Percentiles rank a stretch among this genome's conserved stretches.
These are phyloP conservation scores for Adansonia grandidieri DNA, from an alignment of 441 rosid genomes.

Conservation along the genomic window DNA sequence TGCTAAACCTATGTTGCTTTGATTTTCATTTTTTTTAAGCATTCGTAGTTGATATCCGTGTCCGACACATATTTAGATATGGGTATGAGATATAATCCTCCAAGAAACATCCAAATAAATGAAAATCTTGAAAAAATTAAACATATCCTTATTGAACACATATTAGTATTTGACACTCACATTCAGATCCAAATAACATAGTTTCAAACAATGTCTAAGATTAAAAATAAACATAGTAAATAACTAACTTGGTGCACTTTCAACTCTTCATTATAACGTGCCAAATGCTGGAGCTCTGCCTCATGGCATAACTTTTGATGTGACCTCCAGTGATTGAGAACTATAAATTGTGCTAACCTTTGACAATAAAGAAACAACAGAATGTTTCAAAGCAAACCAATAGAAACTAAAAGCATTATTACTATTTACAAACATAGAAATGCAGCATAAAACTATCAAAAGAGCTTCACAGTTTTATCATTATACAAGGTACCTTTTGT, in stretches of 20 bases:
- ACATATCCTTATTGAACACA: too few relatives aligned
- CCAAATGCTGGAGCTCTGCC: constrained; percentile 38
- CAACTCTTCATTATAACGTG: constrained; percentile 44
- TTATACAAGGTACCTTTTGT: not conserved
- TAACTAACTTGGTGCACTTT: constrained; percentile 67
- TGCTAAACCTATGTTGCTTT: too few relatives aligned
- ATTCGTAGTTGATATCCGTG: too few relatives aligned
- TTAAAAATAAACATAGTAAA: not conserved
- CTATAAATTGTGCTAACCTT: constrained; percentile 47
- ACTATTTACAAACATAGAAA: not conserved
- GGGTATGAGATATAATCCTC: too few relatives aligned
- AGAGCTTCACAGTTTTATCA: not conserved
- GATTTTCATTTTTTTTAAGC: too few relatives aligned
- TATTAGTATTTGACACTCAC: too few relatives aligned
- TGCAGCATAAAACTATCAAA: not conserved
- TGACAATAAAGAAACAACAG: constrained; percentile 31
- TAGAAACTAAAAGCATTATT: not conserved
- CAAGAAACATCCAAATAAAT: too few relatives aligned
- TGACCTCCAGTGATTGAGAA: constrained; percentile 62
- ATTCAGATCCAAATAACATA: too few relatives aligned
- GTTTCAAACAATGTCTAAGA: not conserved
- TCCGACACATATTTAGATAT: too few relatives aligned
- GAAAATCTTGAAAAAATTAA: too few relatives aligned
- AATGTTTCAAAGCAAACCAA: constrained; percentile 9
- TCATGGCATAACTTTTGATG: constrained; percentile 47